A percentile compares a stretch with the other conserved stretches of the same genome.
Conservation (phyloP, 1,139 yeast genomes). For the Yamadazyma sp. region DNA sequence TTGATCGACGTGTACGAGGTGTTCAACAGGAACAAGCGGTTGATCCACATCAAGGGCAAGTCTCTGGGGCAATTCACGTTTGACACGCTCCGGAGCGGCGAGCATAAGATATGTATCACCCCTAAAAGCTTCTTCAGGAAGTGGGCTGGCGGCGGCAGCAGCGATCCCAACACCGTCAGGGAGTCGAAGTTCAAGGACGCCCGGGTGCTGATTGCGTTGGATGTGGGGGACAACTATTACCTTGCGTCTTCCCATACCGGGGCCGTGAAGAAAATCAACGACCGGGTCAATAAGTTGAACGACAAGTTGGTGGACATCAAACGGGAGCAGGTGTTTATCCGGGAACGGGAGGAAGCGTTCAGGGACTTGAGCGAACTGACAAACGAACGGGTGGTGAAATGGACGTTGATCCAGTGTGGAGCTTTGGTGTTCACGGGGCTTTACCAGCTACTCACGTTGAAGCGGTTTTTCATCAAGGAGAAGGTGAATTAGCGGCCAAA, state of each 20-base stretch:
- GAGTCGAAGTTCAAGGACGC: conserved; percentile 54
- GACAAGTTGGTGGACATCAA: conserved; percentile 56
- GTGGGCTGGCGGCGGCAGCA: conserved; percentile 16
- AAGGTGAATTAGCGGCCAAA: conserved; percentile 4
- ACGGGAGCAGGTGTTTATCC: conserved; percentile 64
- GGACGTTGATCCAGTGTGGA: conserved; percentile 63
- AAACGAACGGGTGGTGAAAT: conserved; percentile 61
- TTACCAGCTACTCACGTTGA: conserved; percentile 58
- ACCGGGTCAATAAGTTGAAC: conserved; percentile 52
- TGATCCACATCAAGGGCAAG: conserved; percentile 61
- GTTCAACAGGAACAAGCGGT: conserved; percentile 67
- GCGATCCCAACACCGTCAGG: conserved; percentile 12
- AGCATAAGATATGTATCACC: conserved; percentile 69
- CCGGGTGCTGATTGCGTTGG: conserved; percentile 51
- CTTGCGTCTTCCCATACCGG: conserved; percentile 50
- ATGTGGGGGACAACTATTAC: conserved; percentile 51
- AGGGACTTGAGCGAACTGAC: conserved; percentile 68
- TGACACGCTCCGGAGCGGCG: conserved; percentile 69
- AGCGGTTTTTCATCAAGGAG: conserved; percentile 9
- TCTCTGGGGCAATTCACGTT: conserved; percentile 67
- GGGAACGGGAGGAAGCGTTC: conserved; percentile 69
- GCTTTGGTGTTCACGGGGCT: conserved; percentile 59
- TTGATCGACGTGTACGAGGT: conserved; percentile 58
- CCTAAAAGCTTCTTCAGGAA: conserved; percentile 48
- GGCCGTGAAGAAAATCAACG: conserved; percentile 49